phyloP scores from a whole-genome alignment of 2,329 filamentous ascomycete genomes.

The Botrytis sinoallii region DNA sequence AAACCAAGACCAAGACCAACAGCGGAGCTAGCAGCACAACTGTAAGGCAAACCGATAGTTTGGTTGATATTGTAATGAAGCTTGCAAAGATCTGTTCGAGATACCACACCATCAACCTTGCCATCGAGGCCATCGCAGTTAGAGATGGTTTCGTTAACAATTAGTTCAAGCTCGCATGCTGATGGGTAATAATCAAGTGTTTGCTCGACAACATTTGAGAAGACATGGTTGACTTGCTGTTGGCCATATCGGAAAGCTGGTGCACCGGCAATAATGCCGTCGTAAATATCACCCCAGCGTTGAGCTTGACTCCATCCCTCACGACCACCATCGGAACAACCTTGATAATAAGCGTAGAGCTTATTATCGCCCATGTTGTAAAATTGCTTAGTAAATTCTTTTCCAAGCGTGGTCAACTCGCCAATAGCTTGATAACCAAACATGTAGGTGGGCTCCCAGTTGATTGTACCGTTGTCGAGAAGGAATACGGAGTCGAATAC shows the following conservation, averaged over 20 bases:
- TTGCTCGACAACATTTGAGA: slow-evolving; percentile 41
- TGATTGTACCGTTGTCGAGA: slow-evolving; percentile 40
- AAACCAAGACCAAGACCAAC: too few relatives aligned
- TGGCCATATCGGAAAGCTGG: slow-evolving; percentile 47
- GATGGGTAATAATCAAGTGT: slow-evolving; percentile 44
- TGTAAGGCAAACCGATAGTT: slow-evolving; percentile 46
- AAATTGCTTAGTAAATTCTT: slow-evolving; percentile 44
- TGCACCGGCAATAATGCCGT: slow-evolving; percentile 46
- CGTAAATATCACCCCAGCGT: slow-evolving; percentile 42
- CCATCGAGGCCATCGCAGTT: slow-evolving; percentile 56
- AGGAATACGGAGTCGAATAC: slow-evolving; percentile 41
- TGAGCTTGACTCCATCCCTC: slow-evolving; percentile 49
- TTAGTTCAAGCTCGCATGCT: slow-evolving; percentile 47
- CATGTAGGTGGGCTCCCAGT: slow-evolving; percentile 40
- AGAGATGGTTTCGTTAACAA: slow-evolving; percentile 52
- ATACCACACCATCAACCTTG: slow-evolving; percentile 51
- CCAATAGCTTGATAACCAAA: slow-evolving; percentile 41
- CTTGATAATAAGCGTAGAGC: slow-evolving; percentile 34
- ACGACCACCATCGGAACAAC: slow-evolving; percentile 48
- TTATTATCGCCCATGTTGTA: slow-evolving; percentile 36
- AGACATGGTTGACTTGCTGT: slow-evolving; percentile 45
- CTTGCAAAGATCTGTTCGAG: slow-evolving; percentile 47
- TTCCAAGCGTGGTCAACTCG: slow-evolving; percentile 43
- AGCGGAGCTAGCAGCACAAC: slow-evolving; percentile 38
- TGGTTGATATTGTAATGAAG: slow-evolving; percentile 46